Evolutionary conservation across 2,329 filamentous ascomycete species (phyloP).

Genomic region (Claviceps spartinae): DNA sequence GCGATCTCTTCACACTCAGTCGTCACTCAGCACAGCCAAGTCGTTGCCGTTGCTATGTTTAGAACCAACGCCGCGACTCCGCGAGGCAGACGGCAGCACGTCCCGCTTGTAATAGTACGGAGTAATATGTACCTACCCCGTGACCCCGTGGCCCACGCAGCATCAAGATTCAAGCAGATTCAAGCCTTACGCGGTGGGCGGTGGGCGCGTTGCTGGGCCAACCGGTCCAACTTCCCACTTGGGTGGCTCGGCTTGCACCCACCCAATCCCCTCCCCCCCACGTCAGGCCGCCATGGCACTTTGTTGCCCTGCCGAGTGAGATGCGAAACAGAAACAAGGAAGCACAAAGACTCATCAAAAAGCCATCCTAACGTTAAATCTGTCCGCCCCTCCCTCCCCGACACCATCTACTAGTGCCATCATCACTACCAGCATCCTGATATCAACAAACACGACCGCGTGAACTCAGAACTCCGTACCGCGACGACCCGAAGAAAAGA

Average conservation of each 20-base stretch:
- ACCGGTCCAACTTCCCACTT: constrained; percentile 16
- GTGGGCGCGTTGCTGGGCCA: constrained; percentile 20
- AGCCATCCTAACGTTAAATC: not conserved
- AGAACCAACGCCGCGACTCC: not conserved
- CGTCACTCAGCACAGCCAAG: not conserved
- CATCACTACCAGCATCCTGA: constrained; percentile 1
- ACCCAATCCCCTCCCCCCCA: not conserved
- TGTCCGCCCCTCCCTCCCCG: not conserved
- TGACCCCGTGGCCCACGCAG: not conserved
- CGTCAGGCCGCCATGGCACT: constrained; percentile 7
- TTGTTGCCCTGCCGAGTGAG: constrained; percentile 6
- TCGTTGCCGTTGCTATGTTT: not conserved
- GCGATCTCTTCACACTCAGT: not conserved
- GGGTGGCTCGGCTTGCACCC: constrained; percentile 8
- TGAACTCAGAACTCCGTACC: not conserved
- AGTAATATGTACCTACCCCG: not conserved
- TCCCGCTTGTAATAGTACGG: not conserved
- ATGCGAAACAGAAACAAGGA: not conserved
- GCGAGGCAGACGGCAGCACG: not conserved
- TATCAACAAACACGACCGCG: not conserved
- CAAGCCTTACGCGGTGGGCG: not conserved
- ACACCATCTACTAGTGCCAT: not conserved
- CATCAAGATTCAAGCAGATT: not conserved
- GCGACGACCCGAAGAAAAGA: not conserved
- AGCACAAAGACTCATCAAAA: constrained; percentile 1